Percentiles rank a stretch among this genome's conserved stretches.
phyloP scores from a whole-genome alignment of 176 grass and related monocot species.

The Alopecurus myosuroides region DNA sequence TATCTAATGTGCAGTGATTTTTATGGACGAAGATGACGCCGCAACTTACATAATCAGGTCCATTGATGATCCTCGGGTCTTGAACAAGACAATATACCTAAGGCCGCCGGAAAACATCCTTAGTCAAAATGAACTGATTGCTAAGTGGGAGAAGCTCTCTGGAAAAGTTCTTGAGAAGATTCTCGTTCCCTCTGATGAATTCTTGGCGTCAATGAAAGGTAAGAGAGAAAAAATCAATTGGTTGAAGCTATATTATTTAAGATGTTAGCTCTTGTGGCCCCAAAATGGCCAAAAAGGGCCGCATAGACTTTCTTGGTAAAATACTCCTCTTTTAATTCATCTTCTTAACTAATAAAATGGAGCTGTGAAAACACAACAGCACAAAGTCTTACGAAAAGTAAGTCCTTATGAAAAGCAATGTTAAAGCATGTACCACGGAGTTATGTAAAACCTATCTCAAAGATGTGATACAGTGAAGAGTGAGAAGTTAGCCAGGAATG shows the following conservation, averaged over 20 bases:
- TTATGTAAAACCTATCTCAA: background rate
- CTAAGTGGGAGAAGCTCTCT: constrained; percentile 49
- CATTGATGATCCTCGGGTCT: constrained; percentile 37
- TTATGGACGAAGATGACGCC: constrained; percentile 43
- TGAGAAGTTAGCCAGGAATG: background rate
- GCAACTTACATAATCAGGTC: constrained; percentile 49
- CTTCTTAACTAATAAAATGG: too few relatives aligned
- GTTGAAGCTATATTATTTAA: background rate
- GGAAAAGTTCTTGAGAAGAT: constrained; percentile 48
- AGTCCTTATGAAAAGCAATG: background rate
- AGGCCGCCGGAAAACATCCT: constrained; percentile 46
- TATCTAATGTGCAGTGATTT: constrained; percentile 8
- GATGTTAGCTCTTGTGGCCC: background rate
- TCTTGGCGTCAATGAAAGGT: constrained; percentile 51
- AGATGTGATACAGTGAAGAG: background rate
- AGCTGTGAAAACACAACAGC: background rate
- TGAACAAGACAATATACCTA: constrained; percentile 66
- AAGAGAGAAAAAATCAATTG: background rate
- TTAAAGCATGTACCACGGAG: background rate
- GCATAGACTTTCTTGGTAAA: background rate
- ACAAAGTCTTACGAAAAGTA: background rate
- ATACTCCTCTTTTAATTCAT: background rate
- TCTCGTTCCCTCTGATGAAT: constrained; percentile 26
- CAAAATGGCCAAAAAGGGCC: too few relatives aligned
- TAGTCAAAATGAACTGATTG: constrained; percentile 46